These are phyloP conservation scores for Singerocomus rubriflavus DNA, from an alignment of 1,284 basidiomycete species.

Conservation along the genomic window DNA sequence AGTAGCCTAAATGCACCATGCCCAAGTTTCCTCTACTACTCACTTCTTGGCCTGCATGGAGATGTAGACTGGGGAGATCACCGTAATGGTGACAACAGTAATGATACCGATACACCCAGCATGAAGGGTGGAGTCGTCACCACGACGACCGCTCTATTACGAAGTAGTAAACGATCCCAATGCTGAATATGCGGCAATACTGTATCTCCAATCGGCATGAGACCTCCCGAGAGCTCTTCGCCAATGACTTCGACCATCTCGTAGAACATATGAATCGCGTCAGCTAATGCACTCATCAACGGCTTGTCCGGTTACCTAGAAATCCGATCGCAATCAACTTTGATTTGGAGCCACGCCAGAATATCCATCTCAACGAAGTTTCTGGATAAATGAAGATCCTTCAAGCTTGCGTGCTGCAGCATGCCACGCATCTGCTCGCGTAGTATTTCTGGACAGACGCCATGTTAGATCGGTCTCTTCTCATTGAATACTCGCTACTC, in stretches of 20 bases:
- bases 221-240: constrained; percentile 13
- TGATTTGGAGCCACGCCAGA: constrained; percentile 10
- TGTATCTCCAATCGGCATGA: constrained; percentile 13
- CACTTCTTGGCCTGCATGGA: constrained; percentile 1
- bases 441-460: constrained; percentile 1
- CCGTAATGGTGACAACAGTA: neutral
- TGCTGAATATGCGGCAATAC: constrained; percentile 14
- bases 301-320: neutral
- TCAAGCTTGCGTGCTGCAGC: constrained; percentile 9
- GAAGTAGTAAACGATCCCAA: constrained; percentile 7
- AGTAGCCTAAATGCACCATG: neutral
- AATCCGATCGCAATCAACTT: neutral
- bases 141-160: neutral
- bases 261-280: constrained; percentile 17
- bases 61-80: neutral
- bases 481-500: neutral
- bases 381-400: constrained; percentile 8
- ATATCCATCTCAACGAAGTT: constrained; percentile 6
- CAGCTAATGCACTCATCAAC: neutral
- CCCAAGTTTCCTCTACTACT: neutral
- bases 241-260: constrained; percentile 20
- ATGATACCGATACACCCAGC: neutral
- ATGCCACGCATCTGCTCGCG: neutral
- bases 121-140: neutral
- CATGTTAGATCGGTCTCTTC: no score